These are phyloP conservation scores for Myxozyma sirexii DNA, from an alignment of 805 yeast genomes.

Conservation along the genomic window DNA sequence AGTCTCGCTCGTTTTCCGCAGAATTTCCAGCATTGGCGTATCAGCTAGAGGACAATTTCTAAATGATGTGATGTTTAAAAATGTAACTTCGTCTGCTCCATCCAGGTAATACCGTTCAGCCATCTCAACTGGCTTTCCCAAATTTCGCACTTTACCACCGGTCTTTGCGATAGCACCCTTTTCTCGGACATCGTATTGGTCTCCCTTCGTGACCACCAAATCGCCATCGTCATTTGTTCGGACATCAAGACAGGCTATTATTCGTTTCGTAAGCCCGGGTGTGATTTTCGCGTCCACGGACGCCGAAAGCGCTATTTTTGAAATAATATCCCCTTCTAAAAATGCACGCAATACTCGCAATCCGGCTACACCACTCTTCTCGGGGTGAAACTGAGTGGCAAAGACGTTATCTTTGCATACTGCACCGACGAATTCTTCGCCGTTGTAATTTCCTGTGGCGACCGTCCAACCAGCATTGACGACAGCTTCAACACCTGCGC, in stretches of 20 bases:
- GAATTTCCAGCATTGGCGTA: slow-evolving; percentile 92
- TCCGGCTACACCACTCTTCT: slow-evolving; percentile 93
- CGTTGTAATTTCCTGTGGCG: slow-evolving; percentile 72
- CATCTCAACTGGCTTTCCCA: slow-evolving; percentile 94
- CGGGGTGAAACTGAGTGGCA: slow-evolving; percentile 99
- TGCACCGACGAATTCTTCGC: slow-evolving; percentile 82
- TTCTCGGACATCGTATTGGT: slow-evolving; percentile 96
- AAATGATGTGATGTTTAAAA: slow-evolving; percentile 92
- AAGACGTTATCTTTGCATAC: slow-evolving; percentile 73
- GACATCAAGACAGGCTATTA: slow-evolving; percentile 97
- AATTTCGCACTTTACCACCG: slow-evolving; percentile 73
- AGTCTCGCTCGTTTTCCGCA: slow-evolving; percentile 78
- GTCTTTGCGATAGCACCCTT: slow-evolving; percentile 43
- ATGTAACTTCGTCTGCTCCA: slow-evolving; percentile 97
- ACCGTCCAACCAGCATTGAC: slow-evolving; percentile 64
- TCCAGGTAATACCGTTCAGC: slow-evolving; percentile 88
- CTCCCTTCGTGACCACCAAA: slow-evolving; percentile 97
- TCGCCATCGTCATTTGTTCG: slow-evolving; percentile 93
- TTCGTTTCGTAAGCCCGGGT: slow-evolving; percentile 78
- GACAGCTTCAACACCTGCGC: slow-evolving; percentile 56
- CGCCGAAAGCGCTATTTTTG: neutral
- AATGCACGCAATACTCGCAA: slow-evolving; percentile 73
- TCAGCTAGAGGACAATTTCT: slow-evolving; percentile 91
- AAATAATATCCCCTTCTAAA: slow-evolving; percentile 49
- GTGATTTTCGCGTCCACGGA: neutral